Evolutionary conservation across 75 land plant species (phyloP).

Genomic region (Adiantum capillusveneris): DNA sequence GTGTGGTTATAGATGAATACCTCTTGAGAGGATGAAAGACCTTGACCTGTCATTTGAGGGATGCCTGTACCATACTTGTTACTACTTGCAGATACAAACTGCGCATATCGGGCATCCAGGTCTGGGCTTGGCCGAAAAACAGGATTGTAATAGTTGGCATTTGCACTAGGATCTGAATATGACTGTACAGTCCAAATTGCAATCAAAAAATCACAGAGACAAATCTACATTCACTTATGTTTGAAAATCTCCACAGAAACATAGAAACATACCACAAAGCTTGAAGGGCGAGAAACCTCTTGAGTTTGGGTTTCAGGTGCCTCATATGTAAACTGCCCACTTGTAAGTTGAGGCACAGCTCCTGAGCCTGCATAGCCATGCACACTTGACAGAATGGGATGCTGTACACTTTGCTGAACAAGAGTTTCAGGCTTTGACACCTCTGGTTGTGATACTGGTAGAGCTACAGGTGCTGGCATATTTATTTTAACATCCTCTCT

Average conservation of each 20-base stretch:
- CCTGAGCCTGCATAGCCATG: slow-evolving; percentile 46
- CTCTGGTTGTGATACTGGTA: slow-evolving; percentile 11
- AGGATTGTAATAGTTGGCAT: slow-evolving; percentile 23
- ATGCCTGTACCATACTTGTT: slow-evolving; percentile 27
- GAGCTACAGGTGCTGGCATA: slow-evolving; percentile 1
- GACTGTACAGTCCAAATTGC: slow-evolving; percentile 8
- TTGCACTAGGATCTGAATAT: slow-evolving; percentile 20
- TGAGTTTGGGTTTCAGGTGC: slow-evolving; percentile 43
- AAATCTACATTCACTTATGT: not conserved
- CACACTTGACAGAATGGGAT: slow-evolving; percentile 13
- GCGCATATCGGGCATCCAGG: slow-evolving; percentile 24
- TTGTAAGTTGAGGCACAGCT: slow-evolving; percentile 43
- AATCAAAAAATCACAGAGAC: too few species aligned
- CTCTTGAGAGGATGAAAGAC: slow-evolving; percentile 31
- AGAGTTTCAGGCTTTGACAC: not conserved
- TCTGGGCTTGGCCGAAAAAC: slow-evolving; percentile 26
- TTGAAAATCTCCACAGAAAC: not conserved
- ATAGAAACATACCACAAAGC: slow-evolving; percentile 34
- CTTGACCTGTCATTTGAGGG: slow-evolving; percentile 15
- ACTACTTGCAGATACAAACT: slow-evolving; percentile 8
- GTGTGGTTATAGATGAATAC: slow-evolving; percentile 1
- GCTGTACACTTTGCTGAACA: not conserved
- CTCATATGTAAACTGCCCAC: slow-evolving; percentile 37
- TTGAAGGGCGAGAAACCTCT: slow-evolving; percentile 35
- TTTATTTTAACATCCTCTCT: slow-evolving; percentile 6